A percentile compares a stretch with the other conserved stretches of the same genome.
These are phyloP conservation scores for Melanogaster broomeanus DNA, from an alignment of 768 basidiomycete species.

Conservation along the genomic window DNA sequence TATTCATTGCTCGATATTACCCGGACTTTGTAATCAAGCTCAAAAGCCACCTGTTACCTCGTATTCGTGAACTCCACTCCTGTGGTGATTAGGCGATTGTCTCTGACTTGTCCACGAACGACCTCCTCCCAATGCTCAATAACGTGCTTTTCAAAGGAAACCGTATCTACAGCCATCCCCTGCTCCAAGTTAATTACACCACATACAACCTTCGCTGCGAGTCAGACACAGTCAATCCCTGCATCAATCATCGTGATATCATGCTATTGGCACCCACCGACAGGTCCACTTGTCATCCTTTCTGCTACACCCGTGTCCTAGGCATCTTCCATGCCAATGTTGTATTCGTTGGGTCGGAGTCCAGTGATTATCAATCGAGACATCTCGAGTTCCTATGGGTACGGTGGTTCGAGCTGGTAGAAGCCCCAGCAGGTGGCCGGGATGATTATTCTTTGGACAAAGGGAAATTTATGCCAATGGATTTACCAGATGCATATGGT, in stretches of 20 bases:
- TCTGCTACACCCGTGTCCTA: slow-evolving; percentile 2
- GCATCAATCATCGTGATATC: slow-evolving; percentile 12
- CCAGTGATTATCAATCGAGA: background rate
- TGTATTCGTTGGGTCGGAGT: background rate
- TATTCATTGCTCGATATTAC: background rate
- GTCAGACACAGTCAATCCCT: slow-evolving; percentile 18
- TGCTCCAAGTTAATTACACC: slow-evolving; percentile 28
- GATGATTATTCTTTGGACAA: background rate
- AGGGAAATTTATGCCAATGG: background rate
- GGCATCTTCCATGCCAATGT: slow-evolving; percentile 23
- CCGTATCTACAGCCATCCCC: slow-evolving; percentile 23
- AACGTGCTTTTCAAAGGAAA: slow-evolving; percentile 15
- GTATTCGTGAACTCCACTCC: background rate
- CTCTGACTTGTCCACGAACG: no score
- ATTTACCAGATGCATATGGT: background rate
- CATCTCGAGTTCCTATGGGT: slow-evolving; percentile 13
- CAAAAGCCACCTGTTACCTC: slow-evolving; percentile 5
- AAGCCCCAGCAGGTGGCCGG: background rate
- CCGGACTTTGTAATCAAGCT: slow-evolving; percentile 10
- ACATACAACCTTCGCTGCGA: slow-evolving; percentile 26
- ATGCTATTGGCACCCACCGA: slow-evolving; percentile 18
- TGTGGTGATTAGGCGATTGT: background rate
- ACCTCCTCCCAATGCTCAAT: no score
- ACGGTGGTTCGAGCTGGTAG: slow-evolving; percentile 1
- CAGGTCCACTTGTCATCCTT: background rate